Evolutionary conservation across 1,284 basidiomycete genomes (phyloP).

Genomic region (Cryptococcus sp.): DNA sequence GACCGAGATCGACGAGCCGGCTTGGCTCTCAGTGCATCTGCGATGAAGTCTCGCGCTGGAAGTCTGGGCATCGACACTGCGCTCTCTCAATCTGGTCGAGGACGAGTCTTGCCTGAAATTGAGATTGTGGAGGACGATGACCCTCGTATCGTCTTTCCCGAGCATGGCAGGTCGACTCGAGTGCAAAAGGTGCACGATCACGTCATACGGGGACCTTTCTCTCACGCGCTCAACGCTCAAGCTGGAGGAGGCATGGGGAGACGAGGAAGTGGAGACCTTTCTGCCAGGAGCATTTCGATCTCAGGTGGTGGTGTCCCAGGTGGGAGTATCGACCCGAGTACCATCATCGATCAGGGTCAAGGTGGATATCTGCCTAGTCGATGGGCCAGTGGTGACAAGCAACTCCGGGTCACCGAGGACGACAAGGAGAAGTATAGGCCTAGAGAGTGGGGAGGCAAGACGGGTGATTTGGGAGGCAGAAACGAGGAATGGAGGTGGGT

Average conservation of each 20-base stretch:
- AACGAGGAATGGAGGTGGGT: constrained; percentile 46
- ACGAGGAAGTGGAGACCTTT: constrained; percentile 3
- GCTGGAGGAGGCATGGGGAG: constrained; percentile 2
- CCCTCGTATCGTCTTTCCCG: constrained; percentile 38
- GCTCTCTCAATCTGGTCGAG: constrained; percentile 13
- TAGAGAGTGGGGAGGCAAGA: constrained; percentile 41
- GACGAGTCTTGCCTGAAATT: constrained; percentile 39
- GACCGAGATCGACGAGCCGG: constrained; percentile 31
- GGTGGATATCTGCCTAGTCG: constrained; percentile 43
- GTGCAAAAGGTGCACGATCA: constrained; percentile 35
- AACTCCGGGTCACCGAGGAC: constrained; percentile 35
- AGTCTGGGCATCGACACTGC: constrained; percentile 21
- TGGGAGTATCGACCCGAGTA: constrained; percentile 2
- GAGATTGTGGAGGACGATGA: constrained; percentile 45
- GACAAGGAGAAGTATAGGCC: constrained; percentile 45
- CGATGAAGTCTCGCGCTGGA: constrained; percentile 1
- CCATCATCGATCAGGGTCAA: constrained; percentile 32
- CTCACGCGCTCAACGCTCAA: constrained; percentile 13
- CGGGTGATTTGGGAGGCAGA: constrained; percentile 35
- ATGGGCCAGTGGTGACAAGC: constrained; percentile 44
- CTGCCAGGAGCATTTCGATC: neutral
- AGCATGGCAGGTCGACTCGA: constrained; percentile 27
- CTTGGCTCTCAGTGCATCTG: neutral
- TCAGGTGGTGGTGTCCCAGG: neutral
- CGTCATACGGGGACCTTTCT: constrained; percentile 28